Base-by-base conservation (phyloP, 2,329 filamentous ascomycete genomes). In the Xylaria hypoxylon region DNA sequence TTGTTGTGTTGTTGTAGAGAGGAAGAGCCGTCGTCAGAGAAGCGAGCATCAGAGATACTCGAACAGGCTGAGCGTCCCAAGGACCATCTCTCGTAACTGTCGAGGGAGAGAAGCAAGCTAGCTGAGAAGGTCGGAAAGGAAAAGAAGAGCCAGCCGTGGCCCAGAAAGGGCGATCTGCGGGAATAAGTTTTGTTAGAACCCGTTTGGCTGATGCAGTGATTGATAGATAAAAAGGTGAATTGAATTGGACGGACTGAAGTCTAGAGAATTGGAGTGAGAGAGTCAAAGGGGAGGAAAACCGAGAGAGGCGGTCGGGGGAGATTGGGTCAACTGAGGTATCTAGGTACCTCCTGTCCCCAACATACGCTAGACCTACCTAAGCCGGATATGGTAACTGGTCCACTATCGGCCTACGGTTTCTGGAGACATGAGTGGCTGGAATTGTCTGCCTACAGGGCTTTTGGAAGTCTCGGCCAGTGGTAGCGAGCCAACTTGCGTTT, bases 41-140 rank as follows among this genome's bases (percentile, higher is more conserved):
- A 68, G 53, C 62, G 69, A 76, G 75, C 73, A 76, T 74, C 71
- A 67, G 63, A 55, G 73, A 76, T 73, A 76, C 74, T 73, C 72
- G 69, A 71, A 52, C 59, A 68, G 59, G 65, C 65, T 68, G 69
- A 56, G 62, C 68, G 64, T 62, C 69, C 65, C 59, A 67, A 70
- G 67, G 70, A 71, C 72, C 74, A 75, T 75, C 66, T 69, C 73
- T 73, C 70, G 71, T 69, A 64, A 69, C 44, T 58, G 60, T 53
- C 61, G 64, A 69, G 68, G 64, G 65, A 73, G 59, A 68, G 67
- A 67, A 68, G 64, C 61, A 67, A 67, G 47, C 53, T 64, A 68
- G 64, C 69, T 66, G 65, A 67, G 47, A 38, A 62, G 40, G 45
- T 35, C 31, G 48, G 38, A 28, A 48, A 65, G 61, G 58, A 59